Conservation (phyloP, 116 monocot species). For the Phalaenopsis hybrid region DNA sequence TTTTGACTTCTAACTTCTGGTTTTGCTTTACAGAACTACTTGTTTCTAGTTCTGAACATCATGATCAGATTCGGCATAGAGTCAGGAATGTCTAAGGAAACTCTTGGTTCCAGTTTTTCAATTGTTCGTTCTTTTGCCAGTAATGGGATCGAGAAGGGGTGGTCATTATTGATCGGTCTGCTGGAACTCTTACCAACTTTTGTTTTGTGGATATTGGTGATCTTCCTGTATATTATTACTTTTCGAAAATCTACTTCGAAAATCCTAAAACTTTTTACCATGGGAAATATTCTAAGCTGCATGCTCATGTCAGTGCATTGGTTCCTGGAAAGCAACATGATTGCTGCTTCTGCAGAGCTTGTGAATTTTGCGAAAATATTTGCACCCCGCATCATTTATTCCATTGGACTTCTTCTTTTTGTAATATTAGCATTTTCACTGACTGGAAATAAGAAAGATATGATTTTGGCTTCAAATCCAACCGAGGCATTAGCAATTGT, state of each 20-base stretch:
- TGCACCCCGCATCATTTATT: conserved; percentile 60
- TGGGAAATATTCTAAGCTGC: conserved; percentile 47
- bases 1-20: conserved; percentile 10
- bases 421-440: conserved; percentile 32
- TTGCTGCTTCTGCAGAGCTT: conserved; percentile 16
- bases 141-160: conserved; percentile 17
- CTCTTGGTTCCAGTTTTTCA: conserved; percentile 26
- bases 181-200: conserved; percentile 45
- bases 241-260: conserved; percentile 14
- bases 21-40: conserved; percentile 40
- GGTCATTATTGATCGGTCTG: conserved; percentile 20
- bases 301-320: conserved; percentile 60
- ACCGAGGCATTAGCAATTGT: conserved; percentile 21
- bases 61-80: conserved; percentile 60
- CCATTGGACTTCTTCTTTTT: conserved; percentile 47
- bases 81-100: conserved; percentile 58
- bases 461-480: conserved; percentile 13
- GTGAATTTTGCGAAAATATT: conserved; percentile 39
- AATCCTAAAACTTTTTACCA: conserved; percentile 22
- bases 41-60: conserved; percentile 54
- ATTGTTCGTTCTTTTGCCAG: conserved; percentile 16
- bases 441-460: conserved; percentile 15
- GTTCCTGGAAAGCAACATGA: conserved; percentile 51
- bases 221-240: conserved; percentile 35
- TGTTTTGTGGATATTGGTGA: conserved; percentile 27